phyloP scores from a whole-genome alignment of 352 stramenopile genomes.

The Phytophthora cajani region DNA sequence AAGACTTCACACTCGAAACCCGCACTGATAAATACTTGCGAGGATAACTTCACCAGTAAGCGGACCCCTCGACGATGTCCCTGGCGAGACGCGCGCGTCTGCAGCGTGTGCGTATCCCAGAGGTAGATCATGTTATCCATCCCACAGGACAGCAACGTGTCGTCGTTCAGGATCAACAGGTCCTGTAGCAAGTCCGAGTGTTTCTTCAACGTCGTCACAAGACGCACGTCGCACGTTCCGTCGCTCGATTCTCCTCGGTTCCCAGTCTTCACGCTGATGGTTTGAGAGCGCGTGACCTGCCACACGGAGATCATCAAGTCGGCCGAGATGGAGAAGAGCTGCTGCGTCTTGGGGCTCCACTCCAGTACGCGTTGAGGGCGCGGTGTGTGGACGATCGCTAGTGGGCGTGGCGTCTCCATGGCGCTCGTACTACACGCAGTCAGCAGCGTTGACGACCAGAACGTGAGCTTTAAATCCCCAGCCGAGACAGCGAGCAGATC shows the following conservation, averaged over 20 bases:
- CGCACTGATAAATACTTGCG: constrained; percentile 73
- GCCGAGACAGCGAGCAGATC: constrained; percentile 77
- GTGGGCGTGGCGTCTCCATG: constrained; percentile 63
- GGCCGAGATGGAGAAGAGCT: constrained; percentile 77
- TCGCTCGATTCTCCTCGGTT: constrained; percentile 32
- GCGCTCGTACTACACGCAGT: constrained; percentile 67
- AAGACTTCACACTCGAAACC: constrained; percentile 82
- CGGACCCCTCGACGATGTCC: constrained; percentile 73
- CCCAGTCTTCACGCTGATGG: constrained; percentile 19
- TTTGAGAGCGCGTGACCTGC: constrained; percentile 44
- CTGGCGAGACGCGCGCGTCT: constrained; percentile 51
- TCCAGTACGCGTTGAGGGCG: constrained; percentile 77
- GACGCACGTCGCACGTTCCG: constrained; percentile 59
- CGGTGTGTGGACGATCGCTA: constrained; percentile 71
- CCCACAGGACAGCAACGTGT: constrained; percentile 72
- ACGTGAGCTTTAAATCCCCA: constrained; percentile 81
- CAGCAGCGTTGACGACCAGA: constrained; percentile 72
- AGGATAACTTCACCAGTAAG: constrained; percentile 65
- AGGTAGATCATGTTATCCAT: constrained; percentile 83
- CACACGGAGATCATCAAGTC: constrained; percentile 77
- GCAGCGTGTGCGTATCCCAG: constrained; percentile 68
- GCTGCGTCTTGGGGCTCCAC: constrained; percentile 58
- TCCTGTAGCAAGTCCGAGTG: constrained; percentile 80
- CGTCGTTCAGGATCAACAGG: constrained; percentile 72
- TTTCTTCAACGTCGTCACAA: constrained; percentile 64